Evolutionary conservation across 2,329 filamentous ascomycete species (phyloP).

Genomic region (Ceratocystis huliohia): DNA sequence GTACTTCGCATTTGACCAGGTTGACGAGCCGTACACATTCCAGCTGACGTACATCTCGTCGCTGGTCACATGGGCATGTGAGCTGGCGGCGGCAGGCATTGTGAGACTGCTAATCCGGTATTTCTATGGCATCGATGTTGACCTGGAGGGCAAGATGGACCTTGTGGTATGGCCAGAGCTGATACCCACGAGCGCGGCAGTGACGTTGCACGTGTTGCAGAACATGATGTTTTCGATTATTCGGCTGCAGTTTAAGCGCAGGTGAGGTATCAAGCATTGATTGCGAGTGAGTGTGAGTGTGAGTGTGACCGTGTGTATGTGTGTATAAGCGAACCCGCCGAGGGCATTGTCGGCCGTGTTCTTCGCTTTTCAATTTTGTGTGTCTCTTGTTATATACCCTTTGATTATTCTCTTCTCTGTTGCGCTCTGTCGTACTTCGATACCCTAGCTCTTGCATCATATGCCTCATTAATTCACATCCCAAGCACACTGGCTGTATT

Average conservation of each 20-base stretch:
- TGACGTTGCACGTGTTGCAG: slow-evolving; percentile 55
- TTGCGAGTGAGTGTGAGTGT: no score
- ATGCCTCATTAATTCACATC: neutral
- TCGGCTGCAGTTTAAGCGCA: slow-evolving; percentile 43
- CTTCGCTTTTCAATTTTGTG: neutral
- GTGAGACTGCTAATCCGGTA: slow-evolving; percentile 46
- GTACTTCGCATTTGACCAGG: slow-evolving; percentile 52
- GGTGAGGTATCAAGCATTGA: neutral
- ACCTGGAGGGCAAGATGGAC: slow-evolving; percentile 51
- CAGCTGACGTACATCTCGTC: slow-evolving; percentile 51
- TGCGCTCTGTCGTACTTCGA: neutral
- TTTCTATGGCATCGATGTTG: slow-evolving; percentile 49
- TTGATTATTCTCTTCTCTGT: neutral
- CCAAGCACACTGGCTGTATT: neutral
- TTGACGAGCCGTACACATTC: slow-evolving; percentile 45
- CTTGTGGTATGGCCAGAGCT: slow-evolving; percentile 55
- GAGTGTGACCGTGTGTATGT: no score
- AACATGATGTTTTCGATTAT: slow-evolving; percentile 63
- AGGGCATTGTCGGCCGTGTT: neutral
- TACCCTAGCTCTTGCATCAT: neutral
- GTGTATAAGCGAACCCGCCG: neutral
- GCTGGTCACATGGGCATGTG: slow-evolving; percentile 53
- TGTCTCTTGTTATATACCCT: slow-evolving; percentile 4
- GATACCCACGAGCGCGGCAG: slow-evolving; percentile 51
- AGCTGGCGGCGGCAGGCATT: slow-evolving; percentile 48